phyloP scores from a whole-genome alignment of 2,329 filamentous ascomycete species.

The Claviceps quebecensis region DNA sequence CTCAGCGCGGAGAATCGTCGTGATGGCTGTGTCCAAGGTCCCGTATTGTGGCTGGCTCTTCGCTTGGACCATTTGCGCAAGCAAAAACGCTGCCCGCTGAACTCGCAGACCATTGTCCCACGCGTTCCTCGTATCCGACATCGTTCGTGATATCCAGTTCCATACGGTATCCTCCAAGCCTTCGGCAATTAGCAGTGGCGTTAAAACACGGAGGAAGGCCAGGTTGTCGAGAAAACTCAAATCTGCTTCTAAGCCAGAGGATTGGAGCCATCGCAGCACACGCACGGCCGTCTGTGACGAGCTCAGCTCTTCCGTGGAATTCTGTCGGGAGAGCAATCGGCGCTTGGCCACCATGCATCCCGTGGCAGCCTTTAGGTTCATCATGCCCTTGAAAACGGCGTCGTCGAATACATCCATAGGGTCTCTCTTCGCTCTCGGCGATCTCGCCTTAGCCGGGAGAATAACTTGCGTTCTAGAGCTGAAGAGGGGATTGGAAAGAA shows the following conservation, averaged over 20 bases:
- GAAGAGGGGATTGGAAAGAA: constrained; percentile 45
- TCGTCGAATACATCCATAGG: constrained; percentile 42
- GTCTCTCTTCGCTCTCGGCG: constrained; percentile 18
- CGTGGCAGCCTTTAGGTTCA: constrained; percentile 38
- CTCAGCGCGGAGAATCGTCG: constrained; percentile 32
- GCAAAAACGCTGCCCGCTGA: constrained; percentile 18
- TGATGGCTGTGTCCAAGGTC: constrained; percentile 36
- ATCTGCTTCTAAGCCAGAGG: constrained; percentile 32
- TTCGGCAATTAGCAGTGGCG: constrained; percentile 39
- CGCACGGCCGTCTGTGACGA: constrained; percentile 31
- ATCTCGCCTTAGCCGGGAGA: constrained; percentile 6
- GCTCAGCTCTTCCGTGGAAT: constrained; percentile 18
- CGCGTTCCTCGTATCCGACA: constrained; percentile 14
- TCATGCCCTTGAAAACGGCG: constrained; percentile 40
- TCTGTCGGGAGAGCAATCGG: constrained; percentile 21
- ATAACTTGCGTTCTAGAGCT: constrained; percentile 17
- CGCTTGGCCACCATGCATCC: constrained; percentile 38
- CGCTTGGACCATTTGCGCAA: constrained; percentile 29
- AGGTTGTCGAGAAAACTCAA: constrained; percentile 30
- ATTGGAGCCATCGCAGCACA: constrained; percentile 39
- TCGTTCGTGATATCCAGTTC: constrained; percentile 35
- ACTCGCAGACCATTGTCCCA: constrained; percentile 11
- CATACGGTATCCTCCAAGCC: constrained; percentile 35
- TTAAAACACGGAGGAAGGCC: constrained; percentile 25
- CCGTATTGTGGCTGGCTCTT: constrained; percentile 23